These are phyloP conservation scores for Fusarium miscanthi DNA, from an alignment of 2,329 filamentous ascomycete genomes.

Conservation along the genomic window DNA sequence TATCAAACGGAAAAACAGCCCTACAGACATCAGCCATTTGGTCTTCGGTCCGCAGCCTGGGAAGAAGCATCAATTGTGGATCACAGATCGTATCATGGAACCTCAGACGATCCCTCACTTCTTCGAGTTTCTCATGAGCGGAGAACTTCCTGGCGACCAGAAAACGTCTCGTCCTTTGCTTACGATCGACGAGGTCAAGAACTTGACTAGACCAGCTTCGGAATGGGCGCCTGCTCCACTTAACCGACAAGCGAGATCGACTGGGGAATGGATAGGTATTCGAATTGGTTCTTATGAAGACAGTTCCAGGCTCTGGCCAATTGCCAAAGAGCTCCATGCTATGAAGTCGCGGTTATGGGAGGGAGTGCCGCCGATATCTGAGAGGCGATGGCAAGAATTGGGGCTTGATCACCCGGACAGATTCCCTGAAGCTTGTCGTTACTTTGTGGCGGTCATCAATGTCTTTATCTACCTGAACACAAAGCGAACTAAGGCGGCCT, in stretches of 20 bases:
- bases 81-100: constrained; percentile 40
- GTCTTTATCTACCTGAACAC: constrained; percentile 47
- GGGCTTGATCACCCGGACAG: constrained; percentile 35
- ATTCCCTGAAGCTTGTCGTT: constrained; percentile 42
- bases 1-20: constrained; percentile 5
- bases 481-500: constrained; percentile 15
- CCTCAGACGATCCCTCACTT: constrained; percentile 39
- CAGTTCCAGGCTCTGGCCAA: constrained; percentile 11
- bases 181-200: constrained; percentile 2
- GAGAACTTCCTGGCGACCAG: constrained; percentile 14
- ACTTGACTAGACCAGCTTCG: constrained; percentile 24
- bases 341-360: constrained; percentile 49
- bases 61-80: constrained; percentile 27
- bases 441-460: constrained; percentile 34
- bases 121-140: constrained; percentile 26
- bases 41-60: background rate
- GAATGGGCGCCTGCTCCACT: constrained; percentile 43
- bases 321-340: constrained; percentile 44
- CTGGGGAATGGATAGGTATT: constrained; percentile 10
- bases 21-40: background rate
- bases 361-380: constrained; percentile 44
- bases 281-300: constrained; percentile 42
- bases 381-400: constrained; percentile 43
- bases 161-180: constrained; percentile 16
- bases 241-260: constrained; percentile 4